phyloP scores from a whole-genome alignment of 345 rosid genomes.

The Gossypium anomalum region DNA sequence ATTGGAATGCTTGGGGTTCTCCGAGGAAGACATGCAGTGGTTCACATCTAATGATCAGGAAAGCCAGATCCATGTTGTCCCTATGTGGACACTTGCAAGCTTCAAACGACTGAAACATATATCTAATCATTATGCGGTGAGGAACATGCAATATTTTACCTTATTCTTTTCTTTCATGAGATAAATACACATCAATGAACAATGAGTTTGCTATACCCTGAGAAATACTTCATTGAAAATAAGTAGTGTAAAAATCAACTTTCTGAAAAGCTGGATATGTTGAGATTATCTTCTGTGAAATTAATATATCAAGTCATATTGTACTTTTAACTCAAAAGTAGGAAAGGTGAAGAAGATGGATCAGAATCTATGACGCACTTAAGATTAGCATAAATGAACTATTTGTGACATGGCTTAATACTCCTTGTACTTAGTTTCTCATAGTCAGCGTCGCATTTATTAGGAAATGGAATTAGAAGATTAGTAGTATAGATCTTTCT shows the following conservation, averaged over 20 bases:
- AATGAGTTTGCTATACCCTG: neutral
- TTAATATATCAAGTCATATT: neutral
- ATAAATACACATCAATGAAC: neutral
- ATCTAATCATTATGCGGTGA: slow-evolving; percentile 73
- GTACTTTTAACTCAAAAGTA: neutral
- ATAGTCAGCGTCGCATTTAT: no score
- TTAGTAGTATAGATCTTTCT: no score
- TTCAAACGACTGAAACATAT: slow-evolving; percentile 82
- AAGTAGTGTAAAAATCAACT: neutral
- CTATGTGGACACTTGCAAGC: slow-evolving; percentile 97
- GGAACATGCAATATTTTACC: slow-evolving; percentile 14
- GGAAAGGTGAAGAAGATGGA: neutral
- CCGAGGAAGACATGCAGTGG: slow-evolving; percentile 82
- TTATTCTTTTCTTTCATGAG: neutral
- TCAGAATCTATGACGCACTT: neutral
- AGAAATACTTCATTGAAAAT: neutral
- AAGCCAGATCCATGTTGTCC: slow-evolving; percentile 90
- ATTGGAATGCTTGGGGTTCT: slow-evolving; percentile 69
- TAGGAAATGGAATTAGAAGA: no score
- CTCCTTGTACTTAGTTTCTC: neutral
- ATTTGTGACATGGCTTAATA: neutral
- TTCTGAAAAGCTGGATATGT: neutral
- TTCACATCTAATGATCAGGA: slow-evolving; percentile 75
- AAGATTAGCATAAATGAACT: neutral
- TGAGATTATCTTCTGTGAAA: neutral